phyloP scores from a whole-genome alignment of 441 rosid species.

The Flueggea neowawraea region DNA sequence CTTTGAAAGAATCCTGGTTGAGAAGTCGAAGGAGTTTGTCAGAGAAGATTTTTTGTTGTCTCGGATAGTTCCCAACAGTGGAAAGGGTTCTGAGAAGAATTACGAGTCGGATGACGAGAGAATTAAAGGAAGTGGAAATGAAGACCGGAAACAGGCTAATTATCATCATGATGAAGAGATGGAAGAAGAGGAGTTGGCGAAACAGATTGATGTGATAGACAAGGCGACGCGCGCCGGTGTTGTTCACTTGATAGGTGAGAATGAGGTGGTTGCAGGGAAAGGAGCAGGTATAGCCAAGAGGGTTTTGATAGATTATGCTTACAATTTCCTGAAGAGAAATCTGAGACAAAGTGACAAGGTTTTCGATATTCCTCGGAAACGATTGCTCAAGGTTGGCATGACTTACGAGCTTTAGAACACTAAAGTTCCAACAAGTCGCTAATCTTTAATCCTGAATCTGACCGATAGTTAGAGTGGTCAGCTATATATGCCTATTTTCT shows the following conservation, averaged over 20 bases:
- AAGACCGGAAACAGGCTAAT: no score
- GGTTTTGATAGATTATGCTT: constrained; percentile 45
- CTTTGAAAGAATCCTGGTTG: constrained; percentile 36
- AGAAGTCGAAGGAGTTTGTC: constrained; percentile 37
- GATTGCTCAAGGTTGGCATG: constrained; percentile 61
- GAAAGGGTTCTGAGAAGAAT: neutral
- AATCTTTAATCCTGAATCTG: no score
- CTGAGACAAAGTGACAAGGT: constrained; percentile 43
- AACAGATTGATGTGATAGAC: constrained; percentile 29
- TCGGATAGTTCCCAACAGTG: neutral
- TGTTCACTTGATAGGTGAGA: constrained; percentile 57
- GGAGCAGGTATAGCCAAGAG: constrained; percentile 39
- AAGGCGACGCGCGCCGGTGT: constrained; percentile 34
- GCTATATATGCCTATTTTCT: no score
- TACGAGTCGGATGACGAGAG: neutral
- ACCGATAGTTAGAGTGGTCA: no score
- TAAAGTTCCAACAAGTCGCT: no score
- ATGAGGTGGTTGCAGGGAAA: constrained; percentile 40
- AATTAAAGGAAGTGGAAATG: neutral
- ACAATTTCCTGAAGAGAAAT: constrained; percentile 43
- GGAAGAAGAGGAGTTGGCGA: constrained; percentile 15
- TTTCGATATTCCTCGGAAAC: constrained; percentile 44
- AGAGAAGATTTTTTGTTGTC: constrained; percentile 14
- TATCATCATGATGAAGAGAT: neutral
- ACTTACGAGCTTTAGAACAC: constrained; percentile 31